A percentile compares a stretch with the other conserved stretches of the same genome.
Evolutionary conservation across 2,329 filamentous ascomycete genomes (phyloP).

Genomic region (Xylaria polymorpha): DNA sequence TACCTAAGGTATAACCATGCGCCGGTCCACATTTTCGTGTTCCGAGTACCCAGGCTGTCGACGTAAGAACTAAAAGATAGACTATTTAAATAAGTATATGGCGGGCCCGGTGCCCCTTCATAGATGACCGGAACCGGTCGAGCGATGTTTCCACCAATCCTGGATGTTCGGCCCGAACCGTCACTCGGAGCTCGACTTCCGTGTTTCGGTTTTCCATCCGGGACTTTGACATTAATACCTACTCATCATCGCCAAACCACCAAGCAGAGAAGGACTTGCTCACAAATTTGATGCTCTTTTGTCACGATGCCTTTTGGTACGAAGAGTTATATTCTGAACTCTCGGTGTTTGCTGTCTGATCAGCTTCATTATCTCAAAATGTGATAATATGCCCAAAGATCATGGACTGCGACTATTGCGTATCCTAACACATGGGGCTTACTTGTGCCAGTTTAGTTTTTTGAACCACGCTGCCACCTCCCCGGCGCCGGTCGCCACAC

Average conservation of each 20-base stretch:
- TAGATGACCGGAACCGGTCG: constrained; percentile 5
- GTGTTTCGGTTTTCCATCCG: constrained; percentile 16
- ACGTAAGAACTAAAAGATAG: background rate
- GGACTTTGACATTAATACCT: background rate
- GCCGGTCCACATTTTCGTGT: constrained; percentile 3
- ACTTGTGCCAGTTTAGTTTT: background rate
- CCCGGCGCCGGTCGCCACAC: constrained; percentile 31
- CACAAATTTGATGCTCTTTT: background rate
- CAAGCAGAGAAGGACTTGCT: no score
- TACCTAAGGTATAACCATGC: no score
- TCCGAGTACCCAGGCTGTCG: background rate
- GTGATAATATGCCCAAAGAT: background rate
- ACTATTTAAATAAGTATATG: background rate
- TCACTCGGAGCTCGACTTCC: constrained; percentile 35
- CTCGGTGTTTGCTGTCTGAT: background rate
- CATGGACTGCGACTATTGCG: background rate
- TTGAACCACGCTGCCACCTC: background rate
- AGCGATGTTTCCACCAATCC: constrained; percentile 37
- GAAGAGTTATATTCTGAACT: background rate
- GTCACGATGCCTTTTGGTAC: background rate
- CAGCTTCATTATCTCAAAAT: background rate
- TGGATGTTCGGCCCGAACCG: constrained; percentile 25
- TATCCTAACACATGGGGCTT: no score
- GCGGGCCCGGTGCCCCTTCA: background rate
- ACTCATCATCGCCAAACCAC: background rate